These are phyloP conservation scores for Santalum album DNA, from an alignment of 164 flowering plant genomes.

Conservation along the genomic window DNA sequence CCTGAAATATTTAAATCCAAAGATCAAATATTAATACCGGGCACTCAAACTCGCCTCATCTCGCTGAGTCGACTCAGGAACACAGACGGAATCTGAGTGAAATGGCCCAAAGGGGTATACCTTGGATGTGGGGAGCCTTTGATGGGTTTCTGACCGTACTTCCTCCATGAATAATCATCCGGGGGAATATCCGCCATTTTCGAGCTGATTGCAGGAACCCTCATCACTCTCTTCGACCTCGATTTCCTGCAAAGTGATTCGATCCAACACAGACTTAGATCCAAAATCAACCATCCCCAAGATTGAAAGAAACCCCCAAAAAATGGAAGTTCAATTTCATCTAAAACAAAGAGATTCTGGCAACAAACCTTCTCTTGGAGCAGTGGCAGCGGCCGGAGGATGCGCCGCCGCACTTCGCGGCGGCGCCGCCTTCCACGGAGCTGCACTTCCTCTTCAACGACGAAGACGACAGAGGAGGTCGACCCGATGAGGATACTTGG, in stretches of 20 bases:
- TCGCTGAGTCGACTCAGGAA: no score
- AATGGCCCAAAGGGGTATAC: no score
- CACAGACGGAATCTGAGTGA: no score
- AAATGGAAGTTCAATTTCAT: background rate
- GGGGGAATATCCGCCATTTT: conserved; percentile 76
- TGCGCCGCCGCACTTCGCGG: background rate
- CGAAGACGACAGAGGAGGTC: background rate
- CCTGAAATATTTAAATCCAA: conserved; percentile 24
- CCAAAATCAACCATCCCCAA: no score
- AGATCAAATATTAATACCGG: background rate
- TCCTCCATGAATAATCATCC: conserved; percentile 71
- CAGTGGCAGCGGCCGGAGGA: background rate
- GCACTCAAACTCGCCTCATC: no score
- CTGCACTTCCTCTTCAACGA: background rate
- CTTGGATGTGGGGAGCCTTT: conserved; percentile 80
- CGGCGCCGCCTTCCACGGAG: background rate
- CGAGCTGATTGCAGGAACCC: conserved; percentile 57
- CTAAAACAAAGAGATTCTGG: background rate
- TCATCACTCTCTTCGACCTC: conserved; percentile 40
- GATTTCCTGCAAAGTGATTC: conserved; percentile 39
- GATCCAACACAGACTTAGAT: background rate
- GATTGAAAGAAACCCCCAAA: no score
- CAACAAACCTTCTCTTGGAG: background rate
- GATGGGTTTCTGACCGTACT: conserved; percentile 78
- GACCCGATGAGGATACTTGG: background rate